Percentiles rank a stretch among this genome's conserved stretches.
Conservation (phyloP, 345 rosid genomes). For the Moringa oleifera region DNA sequence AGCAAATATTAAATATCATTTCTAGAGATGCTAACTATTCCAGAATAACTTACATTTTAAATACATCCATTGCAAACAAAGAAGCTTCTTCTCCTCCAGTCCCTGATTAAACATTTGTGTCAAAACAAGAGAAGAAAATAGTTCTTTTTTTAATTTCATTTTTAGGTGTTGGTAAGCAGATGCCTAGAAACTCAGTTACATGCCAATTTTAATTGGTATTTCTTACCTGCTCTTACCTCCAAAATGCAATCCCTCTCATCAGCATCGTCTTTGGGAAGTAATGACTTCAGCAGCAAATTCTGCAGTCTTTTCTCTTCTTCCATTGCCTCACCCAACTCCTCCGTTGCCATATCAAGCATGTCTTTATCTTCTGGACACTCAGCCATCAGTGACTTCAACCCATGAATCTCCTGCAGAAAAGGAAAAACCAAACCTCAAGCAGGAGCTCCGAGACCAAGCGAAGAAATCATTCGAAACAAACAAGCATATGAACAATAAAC, state of each 20-base stretch:
- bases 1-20: not conserved
- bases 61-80: slow-evolving; percentile 89
- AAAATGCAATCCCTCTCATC: slow-evolving; percentile 89
- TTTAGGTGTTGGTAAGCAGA: not conserved
- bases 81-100: slow-evolving; percentile 99
- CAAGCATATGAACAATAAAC: not conserved
- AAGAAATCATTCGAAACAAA: not conserved
- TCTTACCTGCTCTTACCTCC: slow-evolving; percentile 98
- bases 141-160: too few species aligned
- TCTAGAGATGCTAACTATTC: slow-evolving; percentile 1
- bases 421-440: slow-evolving; percentile 9
- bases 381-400: slow-evolving; percentile 57
- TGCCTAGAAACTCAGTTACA: too few species aligned
- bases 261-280: slow-evolving; percentile 98
- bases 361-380: slow-evolving; percentile 69
- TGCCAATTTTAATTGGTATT: too few species aligned
- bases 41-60: slow-evolving; percentile 60
- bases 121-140: slow-evolving; percentile 7
- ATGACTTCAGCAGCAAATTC: slow-evolving; percentile 60
- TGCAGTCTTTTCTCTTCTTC: slow-evolving; percentile 73
- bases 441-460: not conserved
- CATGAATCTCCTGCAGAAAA: slow-evolving; percentile 58
- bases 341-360: slow-evolving; percentile 69
- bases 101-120: slow-evolving; percentile 36
- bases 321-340: slow-evolving; percentile 52